Evolutionary conservation across 768 basidiomycete species (phyloP).

Genomic region (Tremella fuciformis): DNA sequence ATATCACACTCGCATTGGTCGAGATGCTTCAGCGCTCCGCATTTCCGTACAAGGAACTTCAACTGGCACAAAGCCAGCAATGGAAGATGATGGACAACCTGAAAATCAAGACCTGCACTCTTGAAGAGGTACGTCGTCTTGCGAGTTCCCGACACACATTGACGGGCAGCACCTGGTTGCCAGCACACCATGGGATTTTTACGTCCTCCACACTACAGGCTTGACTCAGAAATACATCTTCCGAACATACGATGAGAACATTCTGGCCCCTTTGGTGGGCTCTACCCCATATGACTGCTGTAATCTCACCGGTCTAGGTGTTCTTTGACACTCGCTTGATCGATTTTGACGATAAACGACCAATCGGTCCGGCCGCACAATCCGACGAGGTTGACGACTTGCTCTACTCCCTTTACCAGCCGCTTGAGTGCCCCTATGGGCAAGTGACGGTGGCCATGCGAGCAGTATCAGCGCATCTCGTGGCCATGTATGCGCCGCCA

Average conservation of each 20-base stretch:
- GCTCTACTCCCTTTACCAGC: constrained; percentile 50
- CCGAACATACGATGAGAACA: constrained; percentile 90
- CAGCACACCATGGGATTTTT: constrained; percentile 83
- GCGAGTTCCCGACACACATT: too few relatives aligned
- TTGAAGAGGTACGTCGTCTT: constrained; percentile 70
- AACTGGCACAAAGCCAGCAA: constrained; percentile 74
- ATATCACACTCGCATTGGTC: constrained; percentile 84
- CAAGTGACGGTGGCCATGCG: constrained; percentile 40
- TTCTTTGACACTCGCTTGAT: constrained; percentile 91
- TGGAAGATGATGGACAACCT: constrained; percentile 90
- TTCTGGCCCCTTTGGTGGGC: constrained; percentile 85
- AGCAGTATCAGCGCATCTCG: constrained; percentile 25
- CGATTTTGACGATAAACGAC: constrained; percentile 70
- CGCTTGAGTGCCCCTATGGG: constrained; percentile 49
- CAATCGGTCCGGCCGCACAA: constrained; percentile 10
- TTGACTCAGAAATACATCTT: constrained; percentile 82
- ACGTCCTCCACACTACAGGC: constrained; percentile 71
- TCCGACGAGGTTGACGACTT: constrained; percentile 28
- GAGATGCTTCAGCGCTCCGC: constrained; percentile 72
- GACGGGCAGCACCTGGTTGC: constrained; percentile 74
- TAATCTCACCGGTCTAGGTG: constrained; percentile 57
- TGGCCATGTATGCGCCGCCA: constrained; percentile 8
- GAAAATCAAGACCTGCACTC: constrained; percentile 76
- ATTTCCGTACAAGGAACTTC: constrained; percentile 82
- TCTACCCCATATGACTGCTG: not conserved